Percentiles rank a stretch among this genome's conserved stretches.
Evolutionary conservation across 2,329 filamentous ascomycete species (phyloP).

Genomic region (Tympanopsis confertula): DNA sequence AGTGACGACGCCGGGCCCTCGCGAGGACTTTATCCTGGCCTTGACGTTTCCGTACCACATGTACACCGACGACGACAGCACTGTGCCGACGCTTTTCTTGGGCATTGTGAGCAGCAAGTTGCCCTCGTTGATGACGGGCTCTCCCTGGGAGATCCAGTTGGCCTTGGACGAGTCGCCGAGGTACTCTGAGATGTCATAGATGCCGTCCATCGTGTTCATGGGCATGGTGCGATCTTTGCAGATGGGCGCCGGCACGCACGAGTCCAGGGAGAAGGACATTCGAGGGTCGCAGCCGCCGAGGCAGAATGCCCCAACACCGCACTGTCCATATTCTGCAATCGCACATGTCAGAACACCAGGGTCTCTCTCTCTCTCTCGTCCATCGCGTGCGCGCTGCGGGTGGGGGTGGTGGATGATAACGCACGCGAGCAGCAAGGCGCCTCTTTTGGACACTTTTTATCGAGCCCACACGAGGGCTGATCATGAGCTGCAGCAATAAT

Average conservation of each 20-base stretch:
- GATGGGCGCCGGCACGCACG: constrained; percentile 74
- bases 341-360: constrained; percentile 6
- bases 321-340: constrained; percentile 72
- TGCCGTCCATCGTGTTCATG: constrained; percentile 60
- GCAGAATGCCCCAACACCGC: constrained; percentile 88
- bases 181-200: constrained; percentile 67
- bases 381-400: neutral
- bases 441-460: constrained; percentile 55
- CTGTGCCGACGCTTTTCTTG: constrained; percentile 70
- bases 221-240: constrained; percentile 66
- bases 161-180: constrained; percentile 68
- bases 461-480: constrained; percentile 29
- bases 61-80: constrained; percentile 73
- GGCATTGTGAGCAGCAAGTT: constrained; percentile 82
- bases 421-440: constrained; percentile 72
- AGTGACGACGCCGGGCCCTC: constrained; percentile 82
- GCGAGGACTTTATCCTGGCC: constrained; percentile 72
- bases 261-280: constrained; percentile 70
- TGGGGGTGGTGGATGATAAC: constrained; percentile 17
- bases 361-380: neutral
- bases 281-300: constrained; percentile 87
- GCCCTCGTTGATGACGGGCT: constrained; percentile 55
- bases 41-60: constrained; percentile 96
- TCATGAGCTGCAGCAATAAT: constrained; percentile 21
- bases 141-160: constrained; percentile 84